These are phyloP conservation scores for Paramecium primaurelia DNA, from an alignment of 73 alveolate species.

Conservation along the genomic window DNA sequence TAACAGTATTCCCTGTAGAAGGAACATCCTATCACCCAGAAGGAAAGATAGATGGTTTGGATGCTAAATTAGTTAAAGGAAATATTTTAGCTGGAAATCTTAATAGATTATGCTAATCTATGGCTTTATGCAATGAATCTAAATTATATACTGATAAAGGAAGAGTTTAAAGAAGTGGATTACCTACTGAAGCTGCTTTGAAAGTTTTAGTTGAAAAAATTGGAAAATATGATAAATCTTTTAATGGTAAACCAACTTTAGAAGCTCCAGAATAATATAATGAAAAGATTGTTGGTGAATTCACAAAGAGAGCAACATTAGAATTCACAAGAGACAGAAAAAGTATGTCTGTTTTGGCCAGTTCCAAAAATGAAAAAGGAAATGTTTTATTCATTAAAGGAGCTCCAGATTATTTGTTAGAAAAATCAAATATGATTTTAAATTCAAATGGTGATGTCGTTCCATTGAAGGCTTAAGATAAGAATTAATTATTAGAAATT, in stretches of 20 bases:
- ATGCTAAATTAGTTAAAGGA: not conserved
- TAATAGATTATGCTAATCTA: conserved; percentile 17
- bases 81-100: not conserved
- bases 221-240: conserved; percentile 69
- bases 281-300: not conserved
- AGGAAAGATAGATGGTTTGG: conserved; percentile 68
- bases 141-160: conserved; percentile 50
- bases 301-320: conserved; percentile 74
- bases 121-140: conserved; percentile 59
- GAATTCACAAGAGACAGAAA: conserved; percentile 97
- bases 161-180: conserved; percentile 62
- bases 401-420: conserved; percentile 90
- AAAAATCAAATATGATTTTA: conserved; percentile 66
- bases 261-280: conserved; percentile 58
- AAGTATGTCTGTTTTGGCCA: conserved; percentile 93
- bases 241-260: conserved; percentile 24
- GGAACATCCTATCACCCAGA: conserved; percentile 79
- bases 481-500: not conserved
- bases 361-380: conserved; percentile 65
- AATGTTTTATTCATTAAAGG: conserved; percentile 92
- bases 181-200: conserved; percentile 79
- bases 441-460: conserved; percentile 64
- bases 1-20: conserved; percentile 63
- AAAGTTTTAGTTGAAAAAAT: conserved; percentile 91
- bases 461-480: conserved; percentile 2